Evolutionary conservation across 306 rosid genomes (phyloP), one percentile per base, ranked within the genome.

Genomic region (Vigna radiata): DNA sequence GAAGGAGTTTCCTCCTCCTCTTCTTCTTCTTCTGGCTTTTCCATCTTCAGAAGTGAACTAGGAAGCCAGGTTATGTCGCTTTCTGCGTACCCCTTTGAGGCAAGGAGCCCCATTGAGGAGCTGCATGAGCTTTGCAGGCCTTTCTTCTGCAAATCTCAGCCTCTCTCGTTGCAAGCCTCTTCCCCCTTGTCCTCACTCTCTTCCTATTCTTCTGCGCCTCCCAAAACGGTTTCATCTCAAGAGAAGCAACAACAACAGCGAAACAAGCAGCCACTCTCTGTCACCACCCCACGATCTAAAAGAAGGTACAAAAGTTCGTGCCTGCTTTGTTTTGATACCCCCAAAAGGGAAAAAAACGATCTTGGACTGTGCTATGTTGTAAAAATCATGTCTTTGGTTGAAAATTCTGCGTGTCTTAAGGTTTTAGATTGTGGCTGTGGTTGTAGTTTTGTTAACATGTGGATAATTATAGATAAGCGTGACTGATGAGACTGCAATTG

Each of bases 51-150:
- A 39, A 37, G 48, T 68, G 83, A 81, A 75, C 81, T 53, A 64
- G n/a, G 4, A 3, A 19, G 64, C 58, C 90, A 73, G 33, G 47
- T 78, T 66, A 61, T 87, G 70, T 66, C 88, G 4, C 78, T 83
- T 75, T 78, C 90, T 29, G 1, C 78, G 78, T 85, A 84, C 79
- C 89, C 89, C 23, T 80, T 86, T 62, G 86, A 83, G 68, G 47
- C 77, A 2, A 77, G 79, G 23, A 77, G 54, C 39, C 83, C 76
- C 31, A 48, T 76, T 53, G 93, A 89, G 73, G 96, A 88, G 53
- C 79, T 95, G 85, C 97, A 95, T 69, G 96, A 95, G 75, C 96
- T 95, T 66, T 94, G 84, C 88, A 94, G 87, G 77, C 97, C 98
- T 48, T 90, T 94, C 85, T 86, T 89, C 84, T 36, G 87, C 67